Evolutionary conservation across 345 rosid species (phyloP), one percentile per base, ranked within the genome.

Genomic region (Moringa oleifera): DNA sequence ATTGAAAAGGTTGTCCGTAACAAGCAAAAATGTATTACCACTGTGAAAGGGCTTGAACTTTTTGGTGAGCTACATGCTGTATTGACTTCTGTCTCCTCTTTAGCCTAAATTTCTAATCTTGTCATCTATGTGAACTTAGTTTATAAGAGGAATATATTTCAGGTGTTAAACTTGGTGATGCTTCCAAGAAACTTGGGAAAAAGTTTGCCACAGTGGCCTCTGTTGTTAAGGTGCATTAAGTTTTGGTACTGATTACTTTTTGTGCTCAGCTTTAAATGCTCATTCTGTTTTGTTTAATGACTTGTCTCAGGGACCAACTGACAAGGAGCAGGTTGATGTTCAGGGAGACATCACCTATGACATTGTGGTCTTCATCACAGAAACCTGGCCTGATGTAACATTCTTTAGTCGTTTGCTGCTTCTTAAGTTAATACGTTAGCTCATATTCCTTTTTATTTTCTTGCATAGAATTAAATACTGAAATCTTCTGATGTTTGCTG

Each of bases 281-380:
- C 51, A 12, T 46, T 17, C 46, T 28, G 21, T 28, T 31, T 13
- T 36, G 37, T 45, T 62, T 65, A 25, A 56, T 68, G 56, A 64
- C 33, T 67, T 51, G 59, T 58, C 61, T 57, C 58, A 82, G 86
- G 86, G 84, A 51, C 86, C 84, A 45, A 79, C 80, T 47, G 86
- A 79, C 55, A 82, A 82, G 77, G 86, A 79, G 56, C 84, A 79
- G 49, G 79, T 82, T 65, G 86, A 82, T 74, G 81, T 82, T 64
- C 86, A 79, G 65, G 86, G 86, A 72, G 86, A 82, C 62, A 76
- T 81, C 51, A 55, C 80, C 9, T 77, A 68, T 57, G 83, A 74
- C 59, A 68, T 82, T 37, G 73, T 76, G 63, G 78, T 73, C 20
- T 79, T 76, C 41, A 65, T 79, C 20, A 73, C 74, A 13, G 81